Evolutionary conservation across 805 yeast species (phyloP).

Genomic region (Isabelozyma pseudorhagii): DNA sequence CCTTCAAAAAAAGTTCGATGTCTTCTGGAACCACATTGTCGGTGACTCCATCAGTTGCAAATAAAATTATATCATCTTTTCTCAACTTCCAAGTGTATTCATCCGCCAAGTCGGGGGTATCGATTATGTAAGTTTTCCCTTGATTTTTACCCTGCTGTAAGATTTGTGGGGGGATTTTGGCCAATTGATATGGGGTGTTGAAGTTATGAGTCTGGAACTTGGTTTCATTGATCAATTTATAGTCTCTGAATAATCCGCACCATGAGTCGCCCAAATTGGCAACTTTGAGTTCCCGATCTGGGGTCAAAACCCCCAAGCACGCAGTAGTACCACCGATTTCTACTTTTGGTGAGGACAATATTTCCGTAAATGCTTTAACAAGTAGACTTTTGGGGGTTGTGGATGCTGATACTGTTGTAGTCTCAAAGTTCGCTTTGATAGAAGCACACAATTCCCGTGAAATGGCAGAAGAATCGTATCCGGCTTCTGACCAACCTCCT

Average conservation of each 20-base stretch:
- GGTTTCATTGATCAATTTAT: slow-evolving; percentile 60
- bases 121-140: slow-evolving; percentile 65
- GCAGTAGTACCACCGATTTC: slow-evolving; percentile 94
- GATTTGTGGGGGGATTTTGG: slow-evolving; percentile 71
- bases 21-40: slow-evolving; percentile 79
- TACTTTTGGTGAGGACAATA: slow-evolving; percentile 55
- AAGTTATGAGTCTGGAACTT: slow-evolving; percentile 80
- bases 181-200: slow-evolving; percentile 89
- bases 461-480: slow-evolving; percentile 85
- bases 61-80: slow-evolving; percentile 71
- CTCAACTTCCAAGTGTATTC: slow-evolving; percentile 61
- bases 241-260: slow-evolving; percentile 78
- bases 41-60: slow-evolving; percentile 92
- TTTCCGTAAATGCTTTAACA: slow-evolving; percentile 50
- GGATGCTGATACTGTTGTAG: slow-evolving; percentile 7
- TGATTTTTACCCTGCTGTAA: slow-evolving; percentile 49
- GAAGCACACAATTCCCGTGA: slow-evolving; percentile 72
- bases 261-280: slow-evolving; percentile 95
- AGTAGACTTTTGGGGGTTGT: slow-evolving; percentile 49
- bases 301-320: slow-evolving; percentile 70
- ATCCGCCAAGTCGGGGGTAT: slow-evolving; percentile 68
- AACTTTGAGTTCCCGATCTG: slow-evolving; percentile 54
- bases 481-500: slow-evolving; percentile 95
- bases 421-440: slow-evolving; percentile 41
- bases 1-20: slow-evolving; percentile 64